Conservation (phyloP, 169 alveolate genomes). For the Theileria sp. region DNA sequence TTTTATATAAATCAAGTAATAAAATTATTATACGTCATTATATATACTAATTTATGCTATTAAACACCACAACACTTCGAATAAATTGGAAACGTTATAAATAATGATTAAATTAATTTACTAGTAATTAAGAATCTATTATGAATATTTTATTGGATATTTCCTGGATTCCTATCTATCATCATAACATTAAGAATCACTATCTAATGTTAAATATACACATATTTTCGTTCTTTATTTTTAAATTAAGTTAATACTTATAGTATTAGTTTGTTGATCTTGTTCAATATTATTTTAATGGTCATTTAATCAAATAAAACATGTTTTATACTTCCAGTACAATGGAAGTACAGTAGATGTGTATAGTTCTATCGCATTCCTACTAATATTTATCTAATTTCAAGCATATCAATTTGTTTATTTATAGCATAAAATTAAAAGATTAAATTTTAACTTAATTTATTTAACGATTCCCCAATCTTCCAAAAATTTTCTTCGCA, state of each 20-base stretch:
- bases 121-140: not conserved
- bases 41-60: not conserved
- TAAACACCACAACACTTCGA: not conserved
- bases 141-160: not conserved
- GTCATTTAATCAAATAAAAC: not conserved
- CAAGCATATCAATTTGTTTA: not conserved
- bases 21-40: not conserved
- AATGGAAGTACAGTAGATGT: not conserved
- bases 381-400: not conserved
- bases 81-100: too few species aligned
- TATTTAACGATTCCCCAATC: not conserved
- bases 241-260: too few species aligned
- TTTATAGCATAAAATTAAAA: not conserved
- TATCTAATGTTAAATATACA: not conserved
- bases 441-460: not conserved
- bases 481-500: not conserved
- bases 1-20: conserved; percentile 1
- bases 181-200: not conserved
- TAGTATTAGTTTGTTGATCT: too few species aligned
- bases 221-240: not conserved
- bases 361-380: not conserved
- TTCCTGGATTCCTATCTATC: not conserved
- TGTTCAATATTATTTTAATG: not conserved
- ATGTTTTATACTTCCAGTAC: not conserved
- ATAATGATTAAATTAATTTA: too few species aligned